These are phyloP conservation scores for Oehlia diaphana DNA, from an alignment of 192 early-diverging fungal genomes.

Conservation along the genomic window DNA sequence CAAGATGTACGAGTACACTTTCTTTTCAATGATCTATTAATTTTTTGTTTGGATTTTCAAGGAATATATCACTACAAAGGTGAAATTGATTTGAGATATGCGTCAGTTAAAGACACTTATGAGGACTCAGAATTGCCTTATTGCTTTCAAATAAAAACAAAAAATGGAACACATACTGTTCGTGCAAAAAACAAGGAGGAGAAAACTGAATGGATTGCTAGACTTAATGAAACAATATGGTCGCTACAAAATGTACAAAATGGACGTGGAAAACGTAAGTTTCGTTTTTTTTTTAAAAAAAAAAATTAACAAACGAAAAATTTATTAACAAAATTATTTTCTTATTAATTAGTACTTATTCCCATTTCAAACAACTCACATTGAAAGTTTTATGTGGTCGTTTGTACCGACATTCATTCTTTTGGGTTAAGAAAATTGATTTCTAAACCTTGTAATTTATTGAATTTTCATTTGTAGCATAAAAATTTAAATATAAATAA, in stretches of 20 bases:
- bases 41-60: constrained; percentile 18
- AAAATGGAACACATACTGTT: neutral
- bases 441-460: neutral
- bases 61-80: constrained; percentile 14
- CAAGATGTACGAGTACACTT: constrained; percentile 21
- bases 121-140: constrained; percentile 14
- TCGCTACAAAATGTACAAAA: constrained; percentile 12
- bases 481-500: neutral
- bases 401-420: too few relatives aligned
- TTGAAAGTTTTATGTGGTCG: too few relatives aligned
- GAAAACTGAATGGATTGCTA: constrained; percentile 16
- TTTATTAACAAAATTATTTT: neutral
- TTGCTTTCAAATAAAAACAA: constrained; percentile 24
- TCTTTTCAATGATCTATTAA: constrained; percentile 25
- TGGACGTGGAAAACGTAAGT: neutral
- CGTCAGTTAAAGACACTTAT: neutral
- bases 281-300: neutral
- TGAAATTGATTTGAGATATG: constrained; percentile 16
- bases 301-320: neutral
- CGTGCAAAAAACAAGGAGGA: constrained; percentile 10
- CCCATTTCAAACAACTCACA: neutral
- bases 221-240: constrained; percentile 19
- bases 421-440: too few relatives aligned
- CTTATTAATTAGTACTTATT: neutral
- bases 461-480: neutral